These are phyloP conservation scores for Penicillium corylophilum DNA, from an alignment of 2,329 filamentous ascomycete genomes.

Conservation along the genomic window DNA sequence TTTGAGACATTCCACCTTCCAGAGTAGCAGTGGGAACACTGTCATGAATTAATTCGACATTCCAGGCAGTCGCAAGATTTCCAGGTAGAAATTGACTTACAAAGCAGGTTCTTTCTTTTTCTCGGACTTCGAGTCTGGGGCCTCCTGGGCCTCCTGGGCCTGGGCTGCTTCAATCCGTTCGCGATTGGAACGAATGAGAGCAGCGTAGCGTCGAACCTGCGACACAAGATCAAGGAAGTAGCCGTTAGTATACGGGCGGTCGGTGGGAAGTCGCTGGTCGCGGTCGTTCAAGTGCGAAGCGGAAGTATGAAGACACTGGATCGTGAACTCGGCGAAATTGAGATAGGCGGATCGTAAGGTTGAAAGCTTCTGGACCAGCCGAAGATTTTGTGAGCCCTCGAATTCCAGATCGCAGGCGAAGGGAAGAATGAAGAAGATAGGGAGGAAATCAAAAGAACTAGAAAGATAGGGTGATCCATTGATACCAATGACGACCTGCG, in stretches of 20 bases:
- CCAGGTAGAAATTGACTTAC: slow-evolving; percentile 14
- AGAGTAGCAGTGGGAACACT: slow-evolving; percentile 68
- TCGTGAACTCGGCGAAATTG: slow-evolving; percentile 85
- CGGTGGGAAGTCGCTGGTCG: slow-evolving; percentile 79
- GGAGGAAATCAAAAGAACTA: neutral
- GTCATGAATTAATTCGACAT: slow-evolving; percentile 45
- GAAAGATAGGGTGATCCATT: neutral
- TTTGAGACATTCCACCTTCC: slow-evolving; percentile 76
- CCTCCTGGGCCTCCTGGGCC: slow-evolving; percentile 32
- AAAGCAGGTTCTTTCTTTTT: slow-evolving; percentile 46
- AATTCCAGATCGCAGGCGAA: neutral
- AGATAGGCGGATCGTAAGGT: slow-evolving; percentile 72
- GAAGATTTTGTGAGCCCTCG: neutral
- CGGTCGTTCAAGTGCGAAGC: slow-evolving; percentile 81
- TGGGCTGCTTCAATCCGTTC: slow-evolving; percentile 62
- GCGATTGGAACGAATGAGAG: slow-evolving; percentile 74
- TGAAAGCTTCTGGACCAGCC: slow-evolving; percentile 64
- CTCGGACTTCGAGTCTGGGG: neutral
- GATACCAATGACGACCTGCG: neutral
- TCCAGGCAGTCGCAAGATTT: neutral
- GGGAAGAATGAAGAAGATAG: neutral
- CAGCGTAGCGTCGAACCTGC: slow-evolving; percentile 87
- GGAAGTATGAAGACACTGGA: slow-evolving; percentile 85
- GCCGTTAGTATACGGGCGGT: slow-evolving; percentile 89
- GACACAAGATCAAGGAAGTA: slow-evolving; percentile 97